A percentile compares a stretch with the other conserved stretches of the same genome.
These are phyloP conservation scores for Apiotrichum mycotoxinovorans DNA, from an alignment of 1,284 basidiomycete species.

Conservation along the genomic window DNA sequence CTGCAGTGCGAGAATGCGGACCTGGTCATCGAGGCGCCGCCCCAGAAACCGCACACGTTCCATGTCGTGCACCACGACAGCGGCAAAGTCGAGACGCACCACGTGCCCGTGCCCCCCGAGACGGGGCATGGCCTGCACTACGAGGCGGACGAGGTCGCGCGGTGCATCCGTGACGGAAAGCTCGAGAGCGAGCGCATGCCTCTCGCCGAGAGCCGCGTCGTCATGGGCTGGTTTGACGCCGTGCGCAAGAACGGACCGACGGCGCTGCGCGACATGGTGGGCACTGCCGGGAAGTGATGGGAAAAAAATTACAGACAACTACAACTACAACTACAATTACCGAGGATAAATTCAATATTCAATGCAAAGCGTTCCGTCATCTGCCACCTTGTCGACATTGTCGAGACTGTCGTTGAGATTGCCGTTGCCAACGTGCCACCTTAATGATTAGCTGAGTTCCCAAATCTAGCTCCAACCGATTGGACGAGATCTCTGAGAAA, in stretches of 20 bases:
- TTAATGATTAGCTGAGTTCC: too few species aligned
- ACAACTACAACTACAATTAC: too few species aligned
- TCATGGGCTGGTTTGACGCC: slow-evolving; percentile 76
- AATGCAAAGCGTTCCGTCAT: too few species aligned
- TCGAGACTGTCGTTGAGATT: too few species aligned
- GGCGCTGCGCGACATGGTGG: slow-evolving; percentile 30
- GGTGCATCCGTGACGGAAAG: slow-evolving; percentile 70
- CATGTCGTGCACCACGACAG: slow-evolving; percentile 14
- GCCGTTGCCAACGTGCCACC: too few species aligned
- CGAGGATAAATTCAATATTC: too few species aligned
- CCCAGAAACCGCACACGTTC: slow-evolving; percentile 21
- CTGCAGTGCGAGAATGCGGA: slow-evolving; percentile 25
- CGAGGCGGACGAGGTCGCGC: slow-evolving; percentile 63
- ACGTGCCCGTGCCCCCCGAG: slow-evolving; percentile 9
- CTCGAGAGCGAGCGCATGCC: slow-evolving; percentile 69
- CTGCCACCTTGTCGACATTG: too few species aligned
- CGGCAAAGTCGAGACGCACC: slow-evolving; percentile 10
- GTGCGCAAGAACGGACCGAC: slow-evolving; percentile 52
- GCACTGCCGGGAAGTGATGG: slow-evolving; percentile 20
- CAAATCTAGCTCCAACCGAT: too few species aligned
- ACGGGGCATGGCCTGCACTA: slow-evolving; percentile 39
- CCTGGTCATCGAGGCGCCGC: slow-evolving; percentile 18
- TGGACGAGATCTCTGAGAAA: too few species aligned
- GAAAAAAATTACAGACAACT: background rate
- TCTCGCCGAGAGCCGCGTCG: slow-evolving; percentile 68